Evolutionary conservation across 257 asterid species (phyloP), one percentile per base, ranked within the genome.

Genomic region (Cynanchum wilfordii): DNA sequence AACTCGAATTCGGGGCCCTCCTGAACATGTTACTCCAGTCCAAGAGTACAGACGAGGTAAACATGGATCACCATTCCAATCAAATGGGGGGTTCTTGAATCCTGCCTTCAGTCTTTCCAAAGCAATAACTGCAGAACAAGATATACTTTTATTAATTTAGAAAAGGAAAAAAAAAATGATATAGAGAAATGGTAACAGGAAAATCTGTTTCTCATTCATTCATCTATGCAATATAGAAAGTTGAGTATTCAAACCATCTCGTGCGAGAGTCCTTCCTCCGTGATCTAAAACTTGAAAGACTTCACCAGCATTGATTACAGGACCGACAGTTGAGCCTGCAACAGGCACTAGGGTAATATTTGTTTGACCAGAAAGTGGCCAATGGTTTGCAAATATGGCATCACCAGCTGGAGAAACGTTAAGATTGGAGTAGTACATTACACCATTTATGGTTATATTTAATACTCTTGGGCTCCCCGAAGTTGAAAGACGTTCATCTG

Each of bases 31-130:
- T 78, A 95, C 86, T 68, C 99, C 99, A 27, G 98, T 86, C 99
- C 99, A 95, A 27, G 87, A 59, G 83, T 88, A 90, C 72, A 70
- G 82, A 55, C 78, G 82, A 33, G 99, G 99, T 73, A 90, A 80
- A 84, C 99, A 95, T 0, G 99, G 99, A 83, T 95, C 99, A 47
- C 99, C 98, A 27, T 81, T 73, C 99, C 99, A 95, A 80, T 95
- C 98, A 44, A 83, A 73, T 1, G 97, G 99, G 78, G 95, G 87
- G 82, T 86, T 86, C 80, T 40, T 76, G 82, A 95, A 89, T 58
- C 92, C 84, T 45, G 60, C 72, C 80, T 84, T 89, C 79, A 95
- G 72, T 64, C 75, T 72, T 83, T 86, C 86, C 85, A 92, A 77
- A 65, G 87, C 88, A 78, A 88, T 82, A 76, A 92, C 99, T 95